Evolutionary conservation across 257 asterid species (phyloP).

Genomic region (Thymus quinquecostatus): DNA sequence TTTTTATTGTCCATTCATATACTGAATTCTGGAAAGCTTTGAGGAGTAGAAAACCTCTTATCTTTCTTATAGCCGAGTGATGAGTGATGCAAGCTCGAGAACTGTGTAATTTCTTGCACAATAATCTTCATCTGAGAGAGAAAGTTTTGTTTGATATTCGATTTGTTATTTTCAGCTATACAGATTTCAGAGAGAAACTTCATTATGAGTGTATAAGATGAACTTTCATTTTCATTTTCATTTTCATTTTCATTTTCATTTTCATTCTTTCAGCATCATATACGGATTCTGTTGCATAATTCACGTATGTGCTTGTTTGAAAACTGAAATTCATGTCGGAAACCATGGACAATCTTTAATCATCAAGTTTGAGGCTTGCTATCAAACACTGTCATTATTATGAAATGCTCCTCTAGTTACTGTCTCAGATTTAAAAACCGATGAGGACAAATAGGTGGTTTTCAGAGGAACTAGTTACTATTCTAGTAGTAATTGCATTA

Average conservation of each 20-base stretch:
- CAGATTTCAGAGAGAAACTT: constrained; percentile 16
- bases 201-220: constrained; percentile 20
- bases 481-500: too few relatives aligned
- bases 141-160: constrained; percentile 28
- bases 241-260: not conserved
- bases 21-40: constrained; percentile 49
- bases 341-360: not conserved
- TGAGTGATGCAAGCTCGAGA: constrained; percentile 46
- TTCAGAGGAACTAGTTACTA: too few relatives aligned
- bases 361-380: too few relatives aligned
- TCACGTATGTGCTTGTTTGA: not conserved
- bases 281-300: not conserved
- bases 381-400: too few relatives aligned
- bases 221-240: constrained; percentile 22
- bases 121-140: constrained; percentile 40
- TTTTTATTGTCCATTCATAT: constrained; percentile 32
- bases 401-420: too few relatives aligned
- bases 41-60: constrained; percentile 30
- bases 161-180: constrained; percentile 19
- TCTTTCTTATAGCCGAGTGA: constrained; percentile 37
- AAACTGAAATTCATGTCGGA: too few relatives aligned
- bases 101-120: constrained; percentile 42
- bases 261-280: constrained; percentile 19
- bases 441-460: too few relatives aligned
- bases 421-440: too few relatives aligned